Base-by-base conservation (phyloP, 495 filamentous ascomycete species). In the Penicillium alfredii region DNA sequence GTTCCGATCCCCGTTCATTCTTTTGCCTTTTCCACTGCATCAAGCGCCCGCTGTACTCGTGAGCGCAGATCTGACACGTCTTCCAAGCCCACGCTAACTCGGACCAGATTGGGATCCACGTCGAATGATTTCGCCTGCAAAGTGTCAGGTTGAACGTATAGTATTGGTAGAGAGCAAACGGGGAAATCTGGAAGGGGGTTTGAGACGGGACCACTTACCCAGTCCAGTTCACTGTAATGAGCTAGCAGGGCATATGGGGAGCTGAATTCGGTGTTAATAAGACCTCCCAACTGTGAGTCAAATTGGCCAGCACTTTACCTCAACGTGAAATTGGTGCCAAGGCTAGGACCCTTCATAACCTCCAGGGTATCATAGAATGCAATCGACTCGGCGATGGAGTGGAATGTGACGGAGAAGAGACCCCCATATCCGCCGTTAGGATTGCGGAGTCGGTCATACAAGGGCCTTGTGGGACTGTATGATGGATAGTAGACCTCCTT, bases 301-400 rank as follows among this genome's bases (percentile, higher is more conserved):
- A 30, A 4, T 47, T 25, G 37, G 40, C n/a, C 27, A 29, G 10
- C 18, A 13, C 3, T 7, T 21, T 14, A 76, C 76, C 69, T 80
- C 30, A 99, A 66, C 1, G 92, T 97, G 59, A 99, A 97, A 51
- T 98, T 98, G 0, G 93, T 97, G 0, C 92, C 92, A 14, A 98
- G 71, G 54, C 90, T 95, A 0, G 92, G 92, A 0, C 92, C 92
- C 60, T 98, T 98, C 20, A 82, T 77, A 0, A 88, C 88, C 45
- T 94, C 82, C 6, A 98, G 60, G 11, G 74, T 72, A 56, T 98
- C 88, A 66, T 82, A 94, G 58, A 96, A 95, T 0, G 76, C 76
- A 19, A 85, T 63, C 10, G 88, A 84, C 27, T 89, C 82, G 6
- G 63, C 63, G n/a, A 63, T 76, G 1, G 66, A 68, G 44, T 83